A percentile compares a stretch with the other conserved stretches of the same genome.
These are phyloP conservation scores for Polyporus tsugae DNA, from an alignment of 1,284 basidiomycete species.

Conservation along the genomic window DNA sequence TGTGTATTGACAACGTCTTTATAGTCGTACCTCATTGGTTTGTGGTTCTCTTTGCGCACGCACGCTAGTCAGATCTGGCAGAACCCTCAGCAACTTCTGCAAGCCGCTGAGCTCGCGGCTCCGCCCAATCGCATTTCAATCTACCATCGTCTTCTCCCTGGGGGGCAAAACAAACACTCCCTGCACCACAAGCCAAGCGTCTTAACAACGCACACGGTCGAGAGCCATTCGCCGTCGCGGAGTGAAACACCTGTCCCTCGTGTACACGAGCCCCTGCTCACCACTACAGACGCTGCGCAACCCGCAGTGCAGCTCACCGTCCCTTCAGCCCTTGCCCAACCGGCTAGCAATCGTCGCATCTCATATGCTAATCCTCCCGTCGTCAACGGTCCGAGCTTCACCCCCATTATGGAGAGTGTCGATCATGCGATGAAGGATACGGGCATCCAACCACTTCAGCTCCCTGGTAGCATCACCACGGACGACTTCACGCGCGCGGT, in stretches of 20 bases:
- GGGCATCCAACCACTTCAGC: slow-evolving; percentile 60
- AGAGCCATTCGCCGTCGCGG: slow-evolving; percentile 45
- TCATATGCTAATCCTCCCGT: slow-evolving; percentile 61
- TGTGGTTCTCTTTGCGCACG: slow-evolving; percentile 99
- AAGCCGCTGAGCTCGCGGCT: slow-evolving; percentile 65
- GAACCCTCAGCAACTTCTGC: slow-evolving; percentile 89
- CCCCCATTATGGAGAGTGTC: slow-evolving; percentile 82
- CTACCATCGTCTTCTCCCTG: slow-evolving; percentile 72
- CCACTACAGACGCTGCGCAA: slow-evolving; percentile 35
- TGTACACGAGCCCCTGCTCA: slow-evolving; percentile 23
- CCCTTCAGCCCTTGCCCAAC: slow-evolving; percentile 29
- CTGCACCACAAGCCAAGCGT: slow-evolving; percentile 57
- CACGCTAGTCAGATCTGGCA: slow-evolving; percentile 99
- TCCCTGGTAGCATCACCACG: slow-evolving; percentile 75
- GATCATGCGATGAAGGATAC: slow-evolving; percentile 75
- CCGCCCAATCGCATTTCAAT: slow-evolving; percentile 70
- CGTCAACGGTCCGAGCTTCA: slow-evolving; percentile 49
- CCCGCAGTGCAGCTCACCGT: slow-evolving; percentile 15
- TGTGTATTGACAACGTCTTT: slow-evolving; percentile 15
- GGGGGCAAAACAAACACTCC: slow-evolving; percentile 31
- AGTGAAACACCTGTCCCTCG: slow-evolving; percentile 52
- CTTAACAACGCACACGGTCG: slow-evolving; percentile 41
- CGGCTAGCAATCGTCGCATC: slow-evolving; percentile 46
- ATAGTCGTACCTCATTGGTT: slow-evolving; percentile 95
- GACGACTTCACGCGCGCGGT: slow-evolving; percentile 93